Conservation (phyloP, 805 yeast species). For the Metschnikowia noctiluminum region DNA sequence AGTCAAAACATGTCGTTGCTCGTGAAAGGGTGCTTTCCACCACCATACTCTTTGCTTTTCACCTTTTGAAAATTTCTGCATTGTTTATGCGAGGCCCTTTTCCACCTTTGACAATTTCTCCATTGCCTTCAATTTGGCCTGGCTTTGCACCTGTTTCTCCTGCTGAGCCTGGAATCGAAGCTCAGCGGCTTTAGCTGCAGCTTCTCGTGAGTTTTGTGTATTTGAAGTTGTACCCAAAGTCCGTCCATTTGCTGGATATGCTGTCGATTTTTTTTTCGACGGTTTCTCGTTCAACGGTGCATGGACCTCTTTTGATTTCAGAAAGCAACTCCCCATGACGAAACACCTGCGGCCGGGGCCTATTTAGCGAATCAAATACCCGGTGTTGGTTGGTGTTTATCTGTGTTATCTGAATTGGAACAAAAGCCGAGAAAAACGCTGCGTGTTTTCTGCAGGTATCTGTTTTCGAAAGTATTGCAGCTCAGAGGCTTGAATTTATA, state of each 20-base stretch:
- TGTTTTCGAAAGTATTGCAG: neutral
- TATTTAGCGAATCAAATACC: no score
- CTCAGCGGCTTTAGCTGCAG: slow-evolving; percentile 42
- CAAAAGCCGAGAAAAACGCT: no score
- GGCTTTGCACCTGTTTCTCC: slow-evolving; percentile 25
- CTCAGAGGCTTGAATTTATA: neutral
- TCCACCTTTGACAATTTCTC: slow-evolving; percentile 28
- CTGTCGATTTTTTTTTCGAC: neutral
- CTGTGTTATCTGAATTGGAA: no score
- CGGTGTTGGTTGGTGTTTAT: no score
- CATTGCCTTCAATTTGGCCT: slow-evolving; percentile 30
- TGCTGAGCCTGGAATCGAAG: slow-evolving; percentile 29
- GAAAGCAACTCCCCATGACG: slow-evolving; percentile 20
- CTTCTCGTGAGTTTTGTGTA: slow-evolving; percentile 20
- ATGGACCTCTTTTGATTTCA: slow-evolving; percentile 10
- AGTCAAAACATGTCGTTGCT: no score
- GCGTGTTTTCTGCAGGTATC: neutral
- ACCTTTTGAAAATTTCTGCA: neutral
- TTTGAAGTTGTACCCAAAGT: slow-evolving; percentile 15
- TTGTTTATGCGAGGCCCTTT: slow-evolving; percentile 25
- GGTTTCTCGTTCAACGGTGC: neutral
- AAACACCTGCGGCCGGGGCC: no score
- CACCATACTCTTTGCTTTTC: no score
- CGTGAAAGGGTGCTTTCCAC: no score
- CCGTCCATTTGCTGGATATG: slow-evolving; percentile 13